Conservation (phyloP, 768 basidiomycete species). For the Lentinula sp. region DNA sequence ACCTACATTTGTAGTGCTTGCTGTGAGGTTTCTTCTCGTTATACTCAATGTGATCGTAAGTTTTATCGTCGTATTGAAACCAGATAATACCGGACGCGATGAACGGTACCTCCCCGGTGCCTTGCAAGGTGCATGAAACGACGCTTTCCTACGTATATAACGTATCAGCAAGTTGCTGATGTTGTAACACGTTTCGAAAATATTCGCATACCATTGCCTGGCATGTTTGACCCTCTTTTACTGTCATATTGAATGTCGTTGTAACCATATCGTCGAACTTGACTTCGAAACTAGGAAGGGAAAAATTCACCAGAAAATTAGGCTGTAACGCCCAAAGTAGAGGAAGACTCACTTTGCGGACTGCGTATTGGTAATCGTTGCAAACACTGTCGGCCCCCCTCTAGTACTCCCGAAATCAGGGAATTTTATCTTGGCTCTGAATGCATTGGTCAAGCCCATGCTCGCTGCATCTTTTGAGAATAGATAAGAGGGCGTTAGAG, state of each 20-base stretch:
- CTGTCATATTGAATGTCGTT: neutral
- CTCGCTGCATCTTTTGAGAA: neutral
- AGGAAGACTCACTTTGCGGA: neutral
- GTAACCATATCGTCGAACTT: neutral
- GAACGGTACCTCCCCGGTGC: neutral
- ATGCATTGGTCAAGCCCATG: neutral
- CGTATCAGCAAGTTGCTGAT: neutral
- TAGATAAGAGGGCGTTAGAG: neutral
- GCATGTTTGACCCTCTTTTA: neutral
- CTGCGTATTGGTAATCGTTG: neutral
- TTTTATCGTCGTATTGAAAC: neutral
- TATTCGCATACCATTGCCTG: neutral
- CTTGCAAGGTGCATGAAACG: neutral
- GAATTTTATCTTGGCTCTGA: neutral
- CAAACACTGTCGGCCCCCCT: too few species aligned
- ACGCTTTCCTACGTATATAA: neutral
- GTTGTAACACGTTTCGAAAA: neutral
- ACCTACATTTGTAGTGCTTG: neutral
- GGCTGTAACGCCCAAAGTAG: neutral
- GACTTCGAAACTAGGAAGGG: neutral
- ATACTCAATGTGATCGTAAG: neutral
- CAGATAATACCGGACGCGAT: neutral
- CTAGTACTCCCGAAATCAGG: neutral
- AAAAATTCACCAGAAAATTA: neutral
- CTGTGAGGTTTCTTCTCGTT: neutral